Evolutionary conservation across 1,139 yeast genomes (phyloP).

Genomic region (Pneumocystis carinii): DNA sequence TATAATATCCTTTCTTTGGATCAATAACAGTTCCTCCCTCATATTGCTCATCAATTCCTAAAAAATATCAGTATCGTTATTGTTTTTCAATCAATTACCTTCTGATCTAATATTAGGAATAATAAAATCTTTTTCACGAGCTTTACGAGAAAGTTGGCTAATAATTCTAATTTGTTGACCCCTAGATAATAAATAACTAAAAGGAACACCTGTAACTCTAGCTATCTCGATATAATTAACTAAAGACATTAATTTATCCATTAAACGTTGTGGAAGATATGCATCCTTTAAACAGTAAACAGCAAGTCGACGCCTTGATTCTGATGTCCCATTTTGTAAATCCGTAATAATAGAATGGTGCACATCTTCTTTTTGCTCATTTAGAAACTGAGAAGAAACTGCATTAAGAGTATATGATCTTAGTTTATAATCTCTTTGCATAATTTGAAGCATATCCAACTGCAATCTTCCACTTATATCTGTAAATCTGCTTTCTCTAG

Average conservation of each 20-base stretch:
- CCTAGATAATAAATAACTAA: conserved; percentile 69
- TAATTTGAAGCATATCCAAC: conserved; percentile 77
- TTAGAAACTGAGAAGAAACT: conserved; percentile 84
- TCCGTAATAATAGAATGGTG: conserved; percentile 94
- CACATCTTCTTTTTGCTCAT: conserved; percentile 95
- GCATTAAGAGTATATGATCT: conserved; percentile 91
- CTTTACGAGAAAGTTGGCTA: conserved; percentile 85
- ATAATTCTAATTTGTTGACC: conserved; percentile 98
- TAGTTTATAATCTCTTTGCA: conserved; percentile 86
- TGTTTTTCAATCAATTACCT: conserved; percentile 17
- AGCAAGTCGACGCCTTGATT: conserved; percentile 86
- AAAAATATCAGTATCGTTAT: background rate
- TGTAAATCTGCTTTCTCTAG: conserved; percentile 79
- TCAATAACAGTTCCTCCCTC: conserved; percentile 99
- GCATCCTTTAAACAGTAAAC: conserved; percentile 97
- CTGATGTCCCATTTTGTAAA: conserved; percentile 79
- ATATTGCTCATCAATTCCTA: conserved; percentile 63
- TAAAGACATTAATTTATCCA: conserved; percentile 88
- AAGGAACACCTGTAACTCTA: conserved; percentile 97
- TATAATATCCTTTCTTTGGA: conserved; percentile 88
- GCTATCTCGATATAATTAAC: conserved; percentile 99
- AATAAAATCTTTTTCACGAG: conserved; percentile 68
- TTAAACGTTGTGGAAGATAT: conserved; percentile 66
- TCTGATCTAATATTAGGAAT: conserved; percentile 87
- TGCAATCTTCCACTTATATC: conserved; percentile 95